These are phyloP conservation scores for Aspergillus fructus DNA, from an alignment of 2,329 filamentous ascomycete species.

Conservation along the genomic window DNA sequence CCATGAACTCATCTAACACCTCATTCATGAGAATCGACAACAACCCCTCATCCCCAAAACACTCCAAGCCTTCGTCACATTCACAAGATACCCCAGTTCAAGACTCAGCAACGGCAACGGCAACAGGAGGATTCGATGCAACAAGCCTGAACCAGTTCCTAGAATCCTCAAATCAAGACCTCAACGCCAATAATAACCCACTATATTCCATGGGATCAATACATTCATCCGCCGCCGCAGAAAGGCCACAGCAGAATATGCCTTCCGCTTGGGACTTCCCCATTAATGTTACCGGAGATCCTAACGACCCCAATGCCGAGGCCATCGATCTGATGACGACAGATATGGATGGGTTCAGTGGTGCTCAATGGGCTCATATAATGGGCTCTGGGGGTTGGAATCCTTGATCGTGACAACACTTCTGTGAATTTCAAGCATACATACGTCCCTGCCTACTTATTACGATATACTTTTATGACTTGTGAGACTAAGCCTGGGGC, in stretches of 20 bases:
- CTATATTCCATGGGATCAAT: conserved; percentile 19
- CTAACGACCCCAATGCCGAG: conserved; percentile 11
- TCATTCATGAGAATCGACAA: conserved; percentile 8
- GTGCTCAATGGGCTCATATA: conserved; percentile 38
- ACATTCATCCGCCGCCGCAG: conserved; percentile 21
- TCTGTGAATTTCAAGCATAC: background rate
- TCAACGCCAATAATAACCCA: background rate
- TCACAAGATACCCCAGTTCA: background rate
- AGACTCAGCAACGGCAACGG: background rate
- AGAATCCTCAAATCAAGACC: conserved; percentile 14
- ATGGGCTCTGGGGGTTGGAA: conserved; percentile 21
- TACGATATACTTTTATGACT: background rate
- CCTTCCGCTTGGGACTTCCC: conserved; percentile 32
- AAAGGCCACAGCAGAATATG: conserved; percentile 21
- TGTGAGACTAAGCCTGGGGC: background rate
- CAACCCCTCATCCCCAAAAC: conserved; percentile 15
- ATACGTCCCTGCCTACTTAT: background rate
- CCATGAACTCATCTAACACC: conserved; percentile 4
- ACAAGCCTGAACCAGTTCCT: conserved; percentile 11
- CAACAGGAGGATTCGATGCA: background rate
- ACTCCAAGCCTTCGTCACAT: background rate
- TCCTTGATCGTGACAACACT: conserved; percentile 6
- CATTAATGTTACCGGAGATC: conserved; percentile 9
- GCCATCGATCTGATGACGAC: conserved; percentile 20
- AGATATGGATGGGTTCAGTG: conserved; percentile 29